Evolutionary conservation across 495 filamentous ascomycete species (phyloP), one percentile per base, ranked within the genome.

Genomic region (Xylaria grammica): DNA sequence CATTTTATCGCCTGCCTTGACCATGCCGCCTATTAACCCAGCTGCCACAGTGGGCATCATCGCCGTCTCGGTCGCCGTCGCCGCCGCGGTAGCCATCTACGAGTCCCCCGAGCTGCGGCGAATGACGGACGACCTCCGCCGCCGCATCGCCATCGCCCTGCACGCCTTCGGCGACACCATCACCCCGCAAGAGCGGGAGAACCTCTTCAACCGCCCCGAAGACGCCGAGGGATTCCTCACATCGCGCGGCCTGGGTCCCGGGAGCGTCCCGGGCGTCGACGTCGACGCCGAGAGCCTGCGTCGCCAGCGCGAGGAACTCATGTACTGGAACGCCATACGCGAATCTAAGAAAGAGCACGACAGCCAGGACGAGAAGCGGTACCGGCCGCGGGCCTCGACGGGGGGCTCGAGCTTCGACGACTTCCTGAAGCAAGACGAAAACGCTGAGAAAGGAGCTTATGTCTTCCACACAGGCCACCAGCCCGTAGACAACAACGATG

Each of bases 41-140:
- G 72, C 68, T 48, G 71, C 79, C 57, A 74, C 81, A 94, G 92
- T 88, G 69, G 85, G 92, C 73, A 89, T 95, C 17, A 86, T 95
- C 69, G 90, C 86, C 65, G 83, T 91, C 15, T 86, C 89, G 44
- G 86, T 93, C 24, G 84, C 92, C 36, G 87, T 92, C 29, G 91
- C 91, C 62, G 91, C 91, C 45, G 91, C 91, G 7, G 87, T 95
- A 58, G 92, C 92, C 40, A 82, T 94, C 60, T 96, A 96, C 76
- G 91, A 95, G 72, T 91, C 86, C 22, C 91, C 91, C 13, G 89
- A 94, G 75, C 82, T 95, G 49, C 87, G 90, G 69, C 85, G 88
- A 78, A 90, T 90, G 80, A 83, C 93, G 54, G 84, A 90, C 61
- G 86, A 87, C 65, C 87, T 90, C 52, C 89, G 92, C 51, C 87